phyloP scores from a whole-genome alignment of 352 stramenopile species.

The Globisporangium acanthophoron region DNA sequence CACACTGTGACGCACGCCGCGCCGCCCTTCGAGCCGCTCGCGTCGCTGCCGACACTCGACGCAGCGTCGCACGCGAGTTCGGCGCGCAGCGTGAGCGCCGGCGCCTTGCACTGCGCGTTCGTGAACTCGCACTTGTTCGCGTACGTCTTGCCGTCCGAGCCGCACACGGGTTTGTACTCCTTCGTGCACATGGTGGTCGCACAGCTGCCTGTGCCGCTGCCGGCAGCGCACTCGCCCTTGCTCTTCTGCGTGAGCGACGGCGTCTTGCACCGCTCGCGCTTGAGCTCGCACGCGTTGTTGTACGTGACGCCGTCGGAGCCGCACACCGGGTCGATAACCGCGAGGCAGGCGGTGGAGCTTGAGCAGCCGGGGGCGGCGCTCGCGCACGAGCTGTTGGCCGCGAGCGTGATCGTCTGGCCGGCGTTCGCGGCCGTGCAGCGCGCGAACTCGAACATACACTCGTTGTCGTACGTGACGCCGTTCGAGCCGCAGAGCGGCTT shows the following conservation, averaged over 20 bases:
- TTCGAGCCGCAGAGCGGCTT: conserved; percentile 5
- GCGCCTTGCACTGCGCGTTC: conserved; percentile 7
- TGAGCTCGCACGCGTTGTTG: conserved; percentile 4
- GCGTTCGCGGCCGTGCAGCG: conserved; percentile 1
- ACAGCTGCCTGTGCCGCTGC: not conserved
- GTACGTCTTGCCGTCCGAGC: conserved; percentile 31
- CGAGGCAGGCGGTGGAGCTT: not conserved
- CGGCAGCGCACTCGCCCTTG: not conserved
- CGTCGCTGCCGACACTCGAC: not conserved
- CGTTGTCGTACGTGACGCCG: conserved; percentile 5
- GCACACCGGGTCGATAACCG: conserved; percentile 14
- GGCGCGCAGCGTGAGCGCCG: conserved; percentile 1
- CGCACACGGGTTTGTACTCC: conserved; percentile 16
- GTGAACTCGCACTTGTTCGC: conserved; percentile 2
- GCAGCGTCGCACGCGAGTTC: not conserved
- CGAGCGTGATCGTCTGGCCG: conserved; percentile 3
- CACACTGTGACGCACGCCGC: conserved; percentile 2
- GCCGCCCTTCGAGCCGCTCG: not conserved
- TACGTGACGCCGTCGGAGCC: conserved; percentile 32
- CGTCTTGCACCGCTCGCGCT: conserved; percentile 4
- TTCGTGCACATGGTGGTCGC: conserved; percentile 3
- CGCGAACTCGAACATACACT: conserved; percentile 5
- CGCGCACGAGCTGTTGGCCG: conserved; percentile 1
- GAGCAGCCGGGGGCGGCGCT: not conserved
- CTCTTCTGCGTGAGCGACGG: conserved; percentile 1